Evolutionary conservation across 164 flowering plant genomes (phyloP).

Genomic region (Vitis riparia): DNA sequence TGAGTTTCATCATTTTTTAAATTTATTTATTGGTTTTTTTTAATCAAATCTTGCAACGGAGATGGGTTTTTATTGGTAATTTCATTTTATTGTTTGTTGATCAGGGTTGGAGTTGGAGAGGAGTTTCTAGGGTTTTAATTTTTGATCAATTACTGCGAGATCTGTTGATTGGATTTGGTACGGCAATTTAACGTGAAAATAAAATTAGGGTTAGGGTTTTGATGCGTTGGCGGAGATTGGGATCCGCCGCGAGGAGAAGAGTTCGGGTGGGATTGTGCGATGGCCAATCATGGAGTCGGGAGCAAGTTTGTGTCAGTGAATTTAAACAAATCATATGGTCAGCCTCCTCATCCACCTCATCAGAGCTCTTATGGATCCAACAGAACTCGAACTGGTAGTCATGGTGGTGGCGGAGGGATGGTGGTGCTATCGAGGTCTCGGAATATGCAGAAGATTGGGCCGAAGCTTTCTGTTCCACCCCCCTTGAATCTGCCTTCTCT

Average conservation of each 20-base stretch:
- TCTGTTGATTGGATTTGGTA: constrained; percentile 2
- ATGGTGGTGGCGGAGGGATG: constrained; percentile 70
- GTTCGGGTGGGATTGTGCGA: constrained; percentile 28
- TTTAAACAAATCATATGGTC: constrained; percentile 89
- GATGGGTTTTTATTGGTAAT: too few species aligned
- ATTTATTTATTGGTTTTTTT: not conserved
- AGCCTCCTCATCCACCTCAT: constrained; percentile 31
- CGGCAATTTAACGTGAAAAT: not conserved
- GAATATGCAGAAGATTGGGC: constrained; percentile 62
- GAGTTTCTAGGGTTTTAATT: constrained; percentile 15
- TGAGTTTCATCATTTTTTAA: not conserved
- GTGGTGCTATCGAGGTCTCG: constrained; percentile 75
- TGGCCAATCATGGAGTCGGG: constrained; percentile 92
- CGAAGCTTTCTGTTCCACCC: constrained; percentile 93
- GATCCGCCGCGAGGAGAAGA: constrained; percentile 13
- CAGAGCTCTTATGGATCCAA: constrained; percentile 26
- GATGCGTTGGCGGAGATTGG: constrained; percentile 51
- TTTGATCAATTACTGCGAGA: constrained; percentile 11
- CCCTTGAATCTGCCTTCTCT: constrained; percentile 95
- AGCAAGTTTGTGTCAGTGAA: constrained; percentile 87
- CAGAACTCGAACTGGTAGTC: constrained; percentile 30
- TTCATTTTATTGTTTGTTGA: constrained; percentile 3
- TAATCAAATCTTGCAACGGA: too few species aligned
- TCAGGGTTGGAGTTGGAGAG: constrained; percentile 19
- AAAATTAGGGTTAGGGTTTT: constrained; percentile 31